Evolutionary conservation across 345 rosid genomes (phyloP).

Genomic region (Eucalyptus melliodora): DNA sequence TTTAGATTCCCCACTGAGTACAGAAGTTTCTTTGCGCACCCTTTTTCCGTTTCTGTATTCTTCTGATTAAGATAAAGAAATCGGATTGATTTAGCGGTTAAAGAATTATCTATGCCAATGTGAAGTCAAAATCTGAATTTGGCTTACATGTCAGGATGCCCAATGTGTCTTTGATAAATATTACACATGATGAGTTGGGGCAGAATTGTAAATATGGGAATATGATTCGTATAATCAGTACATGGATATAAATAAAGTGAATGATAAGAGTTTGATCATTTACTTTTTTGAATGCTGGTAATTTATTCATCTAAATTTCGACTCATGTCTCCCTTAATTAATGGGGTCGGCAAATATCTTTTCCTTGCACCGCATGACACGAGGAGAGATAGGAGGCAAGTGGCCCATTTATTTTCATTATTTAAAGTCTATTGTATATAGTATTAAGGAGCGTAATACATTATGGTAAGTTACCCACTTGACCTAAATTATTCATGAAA

Average conservation of each 20-base stretch:
- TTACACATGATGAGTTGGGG: neutral
- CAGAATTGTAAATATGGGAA: neutral
- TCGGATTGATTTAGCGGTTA: neutral
- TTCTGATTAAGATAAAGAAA: neutral
- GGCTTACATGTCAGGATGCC: neutral
- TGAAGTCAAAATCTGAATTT: neutral
- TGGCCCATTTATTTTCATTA: neutral
- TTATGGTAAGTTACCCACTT: neutral
- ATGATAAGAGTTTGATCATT: neutral
- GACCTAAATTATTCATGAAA: neutral
- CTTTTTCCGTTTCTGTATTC: neutral
- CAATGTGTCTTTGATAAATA: neutral
- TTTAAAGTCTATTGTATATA: neutral
- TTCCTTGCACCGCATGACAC: rapidly evolving
- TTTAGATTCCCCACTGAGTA: neutral
- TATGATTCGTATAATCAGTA: rapidly evolving
- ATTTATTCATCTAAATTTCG: neutral
- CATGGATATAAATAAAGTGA: neutral
- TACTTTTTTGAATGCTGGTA: rapidly evolving
- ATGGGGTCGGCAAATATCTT: neutral
- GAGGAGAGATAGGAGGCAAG: neutral
- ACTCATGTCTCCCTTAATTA: neutral
- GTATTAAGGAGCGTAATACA: neutral
- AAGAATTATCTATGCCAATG: neutral
- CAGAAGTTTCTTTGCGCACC: neutral